Evolutionary conservation across 2,329 filamentous ascomycete species (phyloP).

Genomic region (Penicillium palitans): DNA sequence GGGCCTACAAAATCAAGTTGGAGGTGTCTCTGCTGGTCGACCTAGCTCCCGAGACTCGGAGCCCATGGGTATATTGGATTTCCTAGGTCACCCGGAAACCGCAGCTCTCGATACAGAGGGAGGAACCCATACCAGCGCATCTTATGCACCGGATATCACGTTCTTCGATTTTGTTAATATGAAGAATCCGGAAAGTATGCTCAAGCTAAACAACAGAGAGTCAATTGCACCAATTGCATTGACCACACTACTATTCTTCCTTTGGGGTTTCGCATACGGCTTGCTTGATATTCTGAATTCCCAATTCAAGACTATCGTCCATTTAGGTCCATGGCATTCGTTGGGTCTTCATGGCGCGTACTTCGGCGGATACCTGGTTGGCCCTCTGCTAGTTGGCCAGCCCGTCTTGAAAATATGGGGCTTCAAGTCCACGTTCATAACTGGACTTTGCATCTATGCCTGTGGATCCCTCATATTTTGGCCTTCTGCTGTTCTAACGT

Average conservation of each 20-base stretch:
- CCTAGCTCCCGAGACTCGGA: conserved; percentile 8
- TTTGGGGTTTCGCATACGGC: conserved; percentile 91
- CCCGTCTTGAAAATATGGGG: conserved; percentile 59
- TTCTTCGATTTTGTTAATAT: conserved; percentile 66
- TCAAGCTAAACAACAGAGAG: conserved; percentile 58
- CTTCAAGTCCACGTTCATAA: conserved; percentile 63
- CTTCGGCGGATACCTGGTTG: conserved; percentile 59
- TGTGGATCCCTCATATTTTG: conserved; percentile 63
- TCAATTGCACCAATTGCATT: conserved; percentile 59
- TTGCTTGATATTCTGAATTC: conserved; percentile 77
- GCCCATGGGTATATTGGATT: conserved; percentile 50
- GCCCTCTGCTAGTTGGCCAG: conserved; percentile 56
- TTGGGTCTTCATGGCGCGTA: conserved; percentile 60
- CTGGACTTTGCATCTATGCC: conserved; percentile 63
- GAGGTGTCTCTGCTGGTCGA: conserved; percentile 9
- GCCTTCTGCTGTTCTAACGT: conserved; percentile 64
- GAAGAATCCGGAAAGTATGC: conserved; percentile 57
- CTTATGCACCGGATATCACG: conserved; percentile 42
- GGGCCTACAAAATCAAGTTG: conserved; percentile 19
- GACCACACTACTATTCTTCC: conserved; percentile 78
- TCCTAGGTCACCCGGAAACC: conserved; percentile 53
- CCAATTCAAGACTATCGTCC: conserved; percentile 57
- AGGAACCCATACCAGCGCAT: conserved; percentile 41
- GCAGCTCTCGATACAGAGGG: conserved; percentile 31
- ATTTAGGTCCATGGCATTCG: conserved; percentile 35